Percentiles rank a stretch among this genome's conserved stretches.
Evolutionary conservation across 352 stramenopile genomes (phyloP).

Genomic region (Globisporangium middletonii): DNA sequence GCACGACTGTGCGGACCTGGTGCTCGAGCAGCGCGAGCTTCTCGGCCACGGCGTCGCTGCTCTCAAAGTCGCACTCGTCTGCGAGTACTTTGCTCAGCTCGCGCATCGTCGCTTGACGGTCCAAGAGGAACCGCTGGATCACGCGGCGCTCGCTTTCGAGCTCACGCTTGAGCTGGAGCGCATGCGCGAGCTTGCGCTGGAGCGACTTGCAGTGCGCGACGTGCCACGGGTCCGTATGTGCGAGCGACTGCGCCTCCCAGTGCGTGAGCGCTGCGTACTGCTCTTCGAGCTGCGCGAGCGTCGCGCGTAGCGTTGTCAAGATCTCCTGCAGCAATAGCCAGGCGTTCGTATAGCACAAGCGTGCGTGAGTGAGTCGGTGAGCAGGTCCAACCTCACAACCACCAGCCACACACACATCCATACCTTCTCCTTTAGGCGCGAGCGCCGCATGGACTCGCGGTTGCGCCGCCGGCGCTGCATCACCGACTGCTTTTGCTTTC

Average conservation of each 20-base stretch:
- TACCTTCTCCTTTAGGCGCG: constrained; percentile 20
- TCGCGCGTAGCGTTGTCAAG: constrained; percentile 19
- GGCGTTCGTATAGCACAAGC: background rate
- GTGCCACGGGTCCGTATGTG: constrained; percentile 1
- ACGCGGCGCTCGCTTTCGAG: background rate
- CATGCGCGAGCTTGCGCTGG: background rate
- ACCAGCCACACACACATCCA: background rate
- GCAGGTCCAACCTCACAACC: too few species aligned
- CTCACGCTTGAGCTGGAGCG: too few species aligned
- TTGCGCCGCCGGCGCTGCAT: constrained; percentile 20
- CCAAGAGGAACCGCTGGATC: background rate
- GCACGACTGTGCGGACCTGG: too few species aligned
- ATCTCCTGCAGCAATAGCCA: constrained; percentile 13
- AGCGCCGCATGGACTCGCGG: constrained; percentile 30
- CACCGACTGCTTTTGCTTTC: constrained; percentile 7
- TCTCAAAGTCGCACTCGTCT: too few species aligned
- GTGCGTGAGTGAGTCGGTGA: too few species aligned
- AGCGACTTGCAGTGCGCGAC: background rate
- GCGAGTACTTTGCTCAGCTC: too few species aligned
- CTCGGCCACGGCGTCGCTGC: too few species aligned
- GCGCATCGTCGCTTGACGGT: too few species aligned
- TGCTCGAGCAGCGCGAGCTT: too few species aligned
- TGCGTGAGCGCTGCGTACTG: constrained; percentile 16
- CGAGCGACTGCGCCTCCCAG: constrained; percentile 7
- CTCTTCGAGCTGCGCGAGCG: constrained; percentile 14